Conservation (phyloP, 331 rosid species). For the Pyracantha coccinea region DNA sequence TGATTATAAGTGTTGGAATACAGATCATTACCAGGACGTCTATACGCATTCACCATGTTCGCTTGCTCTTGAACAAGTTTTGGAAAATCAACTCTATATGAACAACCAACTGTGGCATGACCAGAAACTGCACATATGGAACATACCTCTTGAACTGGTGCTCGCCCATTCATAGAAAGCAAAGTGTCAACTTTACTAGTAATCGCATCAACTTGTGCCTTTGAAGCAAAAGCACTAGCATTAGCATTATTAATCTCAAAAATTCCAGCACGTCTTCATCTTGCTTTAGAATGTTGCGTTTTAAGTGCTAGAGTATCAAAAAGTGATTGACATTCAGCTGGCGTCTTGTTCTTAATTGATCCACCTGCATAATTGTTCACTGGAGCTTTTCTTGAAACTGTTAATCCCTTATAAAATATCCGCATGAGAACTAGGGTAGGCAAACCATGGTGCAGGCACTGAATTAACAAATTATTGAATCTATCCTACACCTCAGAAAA, state of each 20-base stretch:
- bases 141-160: background rate
- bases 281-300: background rate
- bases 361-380: background rate
- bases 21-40: fast-evolving
- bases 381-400: background rate
- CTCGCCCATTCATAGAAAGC: too few species aligned
- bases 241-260: background rate
- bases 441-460: background rate
- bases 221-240: background rate
- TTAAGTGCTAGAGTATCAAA: too few species aligned
- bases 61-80: background rate
- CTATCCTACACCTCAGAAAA: background rate
- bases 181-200: background rate
- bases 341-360: too few species aligned
- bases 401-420: background rate
- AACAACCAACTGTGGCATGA: too few species aligned
- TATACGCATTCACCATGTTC: background rate
- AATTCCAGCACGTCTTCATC: background rate
- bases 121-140: too few species aligned
- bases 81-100: too few species aligned
- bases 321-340: background rate
- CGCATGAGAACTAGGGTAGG: background rate
- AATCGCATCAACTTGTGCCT: background rate
- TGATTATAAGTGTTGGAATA: background rate
- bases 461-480: too few species aligned